These are phyloP conservation scores for Xylariaceae sp. DNA, from an alignment of 2,329 filamentous ascomycete genomes.

Conservation along the genomic window DNA sequence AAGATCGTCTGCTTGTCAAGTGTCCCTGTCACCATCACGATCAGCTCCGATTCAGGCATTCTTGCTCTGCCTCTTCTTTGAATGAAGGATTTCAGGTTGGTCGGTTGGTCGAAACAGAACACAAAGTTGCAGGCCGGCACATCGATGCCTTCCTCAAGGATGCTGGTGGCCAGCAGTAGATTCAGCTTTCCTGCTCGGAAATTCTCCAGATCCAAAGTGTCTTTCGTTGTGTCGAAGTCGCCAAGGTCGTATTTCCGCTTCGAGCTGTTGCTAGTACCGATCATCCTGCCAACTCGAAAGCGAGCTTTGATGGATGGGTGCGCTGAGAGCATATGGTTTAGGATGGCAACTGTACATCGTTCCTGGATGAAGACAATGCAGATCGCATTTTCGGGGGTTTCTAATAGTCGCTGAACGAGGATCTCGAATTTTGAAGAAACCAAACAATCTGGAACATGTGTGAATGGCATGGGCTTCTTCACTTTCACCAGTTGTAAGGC, in stretches of 20 bases:
- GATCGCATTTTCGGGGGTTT: constrained; percentile 39
- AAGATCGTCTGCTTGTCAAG: constrained; percentile 45
- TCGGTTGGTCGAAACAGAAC: constrained; percentile 50
- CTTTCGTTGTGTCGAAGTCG: constrained; percentile 25
- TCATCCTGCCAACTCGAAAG: constrained; percentile 51
- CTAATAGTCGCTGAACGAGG: constrained; percentile 51
- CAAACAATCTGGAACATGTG: constrained; percentile 30
- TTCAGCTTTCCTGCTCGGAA: constrained; percentile 55
- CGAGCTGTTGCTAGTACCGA: constrained; percentile 46
- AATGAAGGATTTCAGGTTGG: constrained; percentile 54
- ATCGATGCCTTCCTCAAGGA: constrained; percentile 66
- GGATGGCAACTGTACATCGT: constrained; percentile 55
- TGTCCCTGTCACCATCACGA: constrained; percentile 40
- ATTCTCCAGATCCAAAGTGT: constrained; percentile 38
- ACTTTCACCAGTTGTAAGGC: constrained; percentile 39
- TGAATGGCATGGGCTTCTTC: constrained; percentile 13
- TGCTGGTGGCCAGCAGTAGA: constrained; percentile 59
- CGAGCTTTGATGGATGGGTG: constrained; percentile 45
- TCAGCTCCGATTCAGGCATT: constrained; percentile 47
- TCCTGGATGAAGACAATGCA: constrained; percentile 68
- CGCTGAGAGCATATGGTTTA: constrained; percentile 53
- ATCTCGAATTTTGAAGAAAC: constrained; percentile 52
- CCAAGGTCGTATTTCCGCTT: constrained; percentile 38
- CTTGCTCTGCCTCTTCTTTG: constrained; percentile 53
- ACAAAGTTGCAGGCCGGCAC: constrained; percentile 61